Base-by-base conservation (phyloP, 2,329 filamentous ascomycete genomes). In the Botryotinia globosa region DNA sequence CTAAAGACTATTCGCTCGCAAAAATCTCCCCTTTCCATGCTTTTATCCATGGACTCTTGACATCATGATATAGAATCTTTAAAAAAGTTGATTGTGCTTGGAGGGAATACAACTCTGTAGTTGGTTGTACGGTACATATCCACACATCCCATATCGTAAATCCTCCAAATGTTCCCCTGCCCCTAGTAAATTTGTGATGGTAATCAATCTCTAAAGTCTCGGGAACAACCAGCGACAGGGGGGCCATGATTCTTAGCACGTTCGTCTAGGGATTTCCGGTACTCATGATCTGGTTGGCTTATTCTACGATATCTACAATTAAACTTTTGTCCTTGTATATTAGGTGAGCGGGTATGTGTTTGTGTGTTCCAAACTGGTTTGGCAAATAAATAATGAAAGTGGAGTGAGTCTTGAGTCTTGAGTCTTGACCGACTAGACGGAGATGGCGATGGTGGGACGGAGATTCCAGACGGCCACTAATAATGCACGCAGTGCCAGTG, bases 351-450 rank as follows among this genome's bases (percentile, higher is more conserved):
- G 37, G 6, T n/a, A 39, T 39, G 58, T 62, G 34, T 42, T 37
- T 62, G 34, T 66, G 65, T 68, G 65, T 56, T 42, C 48, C 39
- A 29, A 39, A 67, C 20, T 56, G 64, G 64, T 39, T 67, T 56
- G 64, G 63, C 63, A 66, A 29, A 29, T 32, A 66, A 44, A 51
- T 51, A 66, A 39, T 63, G 61, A 39, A 45, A 56, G 48, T 68
- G 65, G 65, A 58, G 65, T 42, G 65, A 67, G 48, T 56, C 65
- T 68, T 63, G 65, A 67, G 48, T 56, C 65, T 68, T 63, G 68
- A 64, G 65, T 56, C 65, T 68, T 63, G 68, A 70, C 70, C 51
- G 70, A 68, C 70, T 61, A 67, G 62, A 72, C 70, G 70, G 70
- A 72, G 70, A 72, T 68, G 69, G 69, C 59, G 59, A 71, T 71